Conservation (phyloP, 2,329 filamentous ascomycete genomes). For the Leptographium procerum region DNA sequence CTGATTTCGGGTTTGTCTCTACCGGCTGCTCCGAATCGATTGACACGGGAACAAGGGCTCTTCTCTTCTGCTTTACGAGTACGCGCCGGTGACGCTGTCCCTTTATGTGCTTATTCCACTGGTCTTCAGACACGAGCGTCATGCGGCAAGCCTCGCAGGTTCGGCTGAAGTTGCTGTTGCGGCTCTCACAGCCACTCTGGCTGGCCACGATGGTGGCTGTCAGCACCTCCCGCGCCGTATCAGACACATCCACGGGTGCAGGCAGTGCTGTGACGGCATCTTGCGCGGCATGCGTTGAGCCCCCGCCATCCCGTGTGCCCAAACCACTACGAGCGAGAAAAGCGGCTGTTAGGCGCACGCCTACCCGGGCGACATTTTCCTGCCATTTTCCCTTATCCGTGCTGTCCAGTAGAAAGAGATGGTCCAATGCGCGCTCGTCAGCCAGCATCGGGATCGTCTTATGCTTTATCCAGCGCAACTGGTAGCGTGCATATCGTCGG, state of each 20-base stretch:
- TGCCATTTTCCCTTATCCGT: conserved; percentile 55
- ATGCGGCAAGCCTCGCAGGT: conserved; percentile 65
- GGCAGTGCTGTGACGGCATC: conserved; percentile 28
- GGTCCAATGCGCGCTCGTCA: conserved; percentile 39
- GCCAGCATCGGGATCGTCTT: conserved; percentile 64
- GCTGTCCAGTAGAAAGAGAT: conserved; percentile 71
- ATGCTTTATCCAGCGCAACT: conserved; percentile 75
- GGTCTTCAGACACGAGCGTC: conserved; percentile 43
- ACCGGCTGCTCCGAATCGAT: not conserved
- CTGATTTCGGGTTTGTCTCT: not conserved
- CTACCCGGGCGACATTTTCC: conserved; percentile 52
- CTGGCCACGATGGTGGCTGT: conserved; percentile 31
- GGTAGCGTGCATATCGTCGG: conserved; percentile 74
- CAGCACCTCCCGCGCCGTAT: conserved; percentile 41
- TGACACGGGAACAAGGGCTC: conserved; percentile 16
- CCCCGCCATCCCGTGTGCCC: not conserved
- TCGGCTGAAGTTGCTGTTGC: conserved; percentile 40
- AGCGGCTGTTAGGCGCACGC: conserved; percentile 44
- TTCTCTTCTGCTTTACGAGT: conserved; percentile 17
- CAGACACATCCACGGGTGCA: conserved; percentile 34
- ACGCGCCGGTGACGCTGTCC: conserved; percentile 27
- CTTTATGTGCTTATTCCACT: conserved; percentile 34
- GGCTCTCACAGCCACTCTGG: conserved; percentile 25
- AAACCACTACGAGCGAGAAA: conserved; percentile 40
- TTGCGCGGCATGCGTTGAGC: not conserved